A percentile compares a stretch with the other conserved stretches of the same genome.
phyloP scores from a whole-genome alignment of 257 asterid species.

The Scutellaria baicalensis region DNA sequence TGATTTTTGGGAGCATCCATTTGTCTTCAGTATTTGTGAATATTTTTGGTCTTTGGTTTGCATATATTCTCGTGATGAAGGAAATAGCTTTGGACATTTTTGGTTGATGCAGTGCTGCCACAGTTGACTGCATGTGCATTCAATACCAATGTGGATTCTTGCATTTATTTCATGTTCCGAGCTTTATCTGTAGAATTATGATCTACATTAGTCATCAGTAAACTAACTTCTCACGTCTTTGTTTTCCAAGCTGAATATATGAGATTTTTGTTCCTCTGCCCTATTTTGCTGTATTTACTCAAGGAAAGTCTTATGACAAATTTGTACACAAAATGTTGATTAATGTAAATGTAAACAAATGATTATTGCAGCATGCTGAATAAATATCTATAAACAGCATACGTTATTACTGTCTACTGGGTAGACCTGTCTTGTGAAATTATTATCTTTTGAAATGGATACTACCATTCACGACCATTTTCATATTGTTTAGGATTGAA shows the following conservation, averaged over 20 bases:
- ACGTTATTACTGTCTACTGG: not conserved
- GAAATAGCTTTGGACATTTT: not conserved
- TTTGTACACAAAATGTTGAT: not conserved
- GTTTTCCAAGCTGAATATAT: not conserved
- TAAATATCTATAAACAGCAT: not conserved
- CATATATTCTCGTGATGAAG: not conserved
- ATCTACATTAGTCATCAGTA: not conserved
- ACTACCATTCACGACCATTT: not conserved
- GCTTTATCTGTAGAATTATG: not conserved
- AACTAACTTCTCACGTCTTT: not conserved
- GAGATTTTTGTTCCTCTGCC: not conserved
- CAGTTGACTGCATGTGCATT: not conserved
- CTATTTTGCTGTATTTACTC: not conserved
- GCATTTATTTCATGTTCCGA: not conserved
- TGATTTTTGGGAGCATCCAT: not conserved
- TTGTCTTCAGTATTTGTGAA: not conserved
- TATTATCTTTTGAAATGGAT: not conserved
- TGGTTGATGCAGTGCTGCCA: not conserved
- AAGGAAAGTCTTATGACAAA: not conserved
- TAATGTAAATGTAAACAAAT: not conserved
- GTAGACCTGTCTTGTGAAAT: not conserved
- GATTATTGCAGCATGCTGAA: not conserved
- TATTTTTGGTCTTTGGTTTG: not conserved
- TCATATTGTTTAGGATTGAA: not conserved
- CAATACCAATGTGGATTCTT: not conserved